phyloP scores from a whole-genome alignment of 129 eudicot species.

The Flaveria linearis region DNA sequence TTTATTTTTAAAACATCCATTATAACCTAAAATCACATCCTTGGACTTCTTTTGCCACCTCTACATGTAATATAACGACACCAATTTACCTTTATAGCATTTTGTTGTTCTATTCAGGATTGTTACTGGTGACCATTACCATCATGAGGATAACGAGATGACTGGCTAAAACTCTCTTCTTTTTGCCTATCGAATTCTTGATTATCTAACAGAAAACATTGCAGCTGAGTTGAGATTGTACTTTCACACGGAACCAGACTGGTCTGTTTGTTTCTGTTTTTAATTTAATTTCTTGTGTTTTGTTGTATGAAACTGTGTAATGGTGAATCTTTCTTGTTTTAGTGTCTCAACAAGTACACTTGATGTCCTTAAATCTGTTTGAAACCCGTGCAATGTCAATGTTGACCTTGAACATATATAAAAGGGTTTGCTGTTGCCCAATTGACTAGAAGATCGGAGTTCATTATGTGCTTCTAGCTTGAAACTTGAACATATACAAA shows the following conservation, averaged over 20 bases:
- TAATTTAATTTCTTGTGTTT: not conserved
- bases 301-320: not conserved
- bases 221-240: slow-evolving; percentile 18
- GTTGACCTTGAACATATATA: too few relatives aligned
- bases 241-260: slow-evolving; percentile 8
- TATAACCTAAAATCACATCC: too few relatives aligned
- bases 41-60: too few relatives aligned
- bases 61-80: slow-evolving; percentile 16
- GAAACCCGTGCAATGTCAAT: too few relatives aligned
- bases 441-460: not conserved
- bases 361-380: too few relatives aligned
- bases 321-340: not conserved
- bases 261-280: slow-evolving; percentile 22
- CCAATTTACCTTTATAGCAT: slow-evolving; percentile 8
- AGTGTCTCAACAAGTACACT: not conserved
- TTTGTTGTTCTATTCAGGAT: slow-evolving; percentile 20
- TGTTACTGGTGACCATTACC: not conserved
- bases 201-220: not conserved
- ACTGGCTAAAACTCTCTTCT: not conserved
- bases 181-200: slow-evolving; percentile 13
- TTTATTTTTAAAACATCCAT: too few relatives aligned
- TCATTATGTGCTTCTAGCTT: not conserved
- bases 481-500: not conserved
- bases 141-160: slow-evolving; percentile 16
- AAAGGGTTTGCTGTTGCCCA: not conserved